Conservation (phyloP, 2,329 filamentous ascomycete genomes). For the Zymoseptoria crescenta region DNA sequence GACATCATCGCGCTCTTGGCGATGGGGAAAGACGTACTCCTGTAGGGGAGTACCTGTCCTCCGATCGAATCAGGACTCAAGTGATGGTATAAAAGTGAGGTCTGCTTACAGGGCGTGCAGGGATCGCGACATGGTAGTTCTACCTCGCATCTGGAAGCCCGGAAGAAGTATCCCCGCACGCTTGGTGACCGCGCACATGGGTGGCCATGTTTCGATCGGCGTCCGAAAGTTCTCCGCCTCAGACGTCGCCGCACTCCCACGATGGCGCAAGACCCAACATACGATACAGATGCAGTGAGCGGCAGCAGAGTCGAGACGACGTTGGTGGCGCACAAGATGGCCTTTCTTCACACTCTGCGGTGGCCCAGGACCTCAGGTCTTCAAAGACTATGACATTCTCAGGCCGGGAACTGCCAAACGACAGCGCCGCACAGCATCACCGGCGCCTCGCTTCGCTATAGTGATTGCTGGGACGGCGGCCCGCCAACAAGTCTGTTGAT, state of each 20-base stretch:
- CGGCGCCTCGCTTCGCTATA: neutral
- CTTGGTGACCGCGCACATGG: neutral
- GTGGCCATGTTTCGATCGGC: neutral
- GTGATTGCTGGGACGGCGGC: neutral
- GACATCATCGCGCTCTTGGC: neutral
- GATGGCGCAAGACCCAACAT: neutral
- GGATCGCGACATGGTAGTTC: neutral
- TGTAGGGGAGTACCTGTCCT: neutral
- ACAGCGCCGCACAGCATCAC: no score
- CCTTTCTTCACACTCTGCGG: no score
- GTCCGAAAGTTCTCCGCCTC: neutral
- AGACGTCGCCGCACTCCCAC: neutral
- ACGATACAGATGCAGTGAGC: no score
- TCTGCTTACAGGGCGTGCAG: neutral
- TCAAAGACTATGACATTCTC: no score
- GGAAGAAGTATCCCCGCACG: neutral
- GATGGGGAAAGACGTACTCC: neutral
- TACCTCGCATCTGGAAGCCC: neutral
- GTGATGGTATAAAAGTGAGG: neutral
- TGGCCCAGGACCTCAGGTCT: no score
- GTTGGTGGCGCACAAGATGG: no score
- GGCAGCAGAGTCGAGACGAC: no score
- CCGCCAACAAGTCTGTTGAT: neutral
- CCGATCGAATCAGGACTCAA: neutral
- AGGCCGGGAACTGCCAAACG: no score